Conservation (phyloP, 805 yeast genomes). For the Candida tibetensis region DNA sequence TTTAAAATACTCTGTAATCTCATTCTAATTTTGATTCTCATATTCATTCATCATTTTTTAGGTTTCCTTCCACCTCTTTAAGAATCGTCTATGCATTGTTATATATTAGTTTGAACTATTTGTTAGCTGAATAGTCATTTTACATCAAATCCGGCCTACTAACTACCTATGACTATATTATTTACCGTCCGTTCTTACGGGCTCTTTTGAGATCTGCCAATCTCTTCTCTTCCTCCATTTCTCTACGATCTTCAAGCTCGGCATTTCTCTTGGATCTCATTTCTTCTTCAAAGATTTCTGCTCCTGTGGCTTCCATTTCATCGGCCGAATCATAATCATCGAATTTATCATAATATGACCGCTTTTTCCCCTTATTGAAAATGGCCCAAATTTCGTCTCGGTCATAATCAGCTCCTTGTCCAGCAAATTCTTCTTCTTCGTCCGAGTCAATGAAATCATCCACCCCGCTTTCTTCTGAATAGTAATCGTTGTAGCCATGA, state of each 20-base stretch:
- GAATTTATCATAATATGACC: conserved; percentile 43
- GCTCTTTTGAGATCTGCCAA: conserved; percentile 25
- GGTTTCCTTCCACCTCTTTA: too few species aligned
- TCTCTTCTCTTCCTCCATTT: conserved; percentile 56
- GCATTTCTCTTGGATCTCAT: conserved; percentile 65
- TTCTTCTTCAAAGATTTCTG: conserved; percentile 84
- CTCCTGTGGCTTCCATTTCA: conserved; percentile 95
- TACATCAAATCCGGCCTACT: too few species aligned
- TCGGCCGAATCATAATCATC: conserved; percentile 52
- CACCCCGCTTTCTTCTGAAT: conserved; percentile 34
- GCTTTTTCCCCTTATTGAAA: conserved; percentile 62
- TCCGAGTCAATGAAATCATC: conserved; percentile 57
- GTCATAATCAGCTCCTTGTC: conserved; percentile 54
- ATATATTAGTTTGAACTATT: too few species aligned
- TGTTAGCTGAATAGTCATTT: too few species aligned
- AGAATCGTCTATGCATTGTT: too few species aligned
- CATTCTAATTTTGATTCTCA: too few species aligned
- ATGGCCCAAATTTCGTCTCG: conserved; percentile 88
- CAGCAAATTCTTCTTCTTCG: conserved; percentile 23
- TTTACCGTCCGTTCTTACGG: too few species aligned
- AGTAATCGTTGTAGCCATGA: conserved; percentile 18
- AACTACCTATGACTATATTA: too few species aligned
- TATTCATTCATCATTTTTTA: too few species aligned
- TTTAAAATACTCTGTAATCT: too few species aligned
- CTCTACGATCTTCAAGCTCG: conserved; percentile 69